phyloP scores from a whole-genome alignment of 73 alveolate genomes.

The Uronychia binucleata region DNA sequence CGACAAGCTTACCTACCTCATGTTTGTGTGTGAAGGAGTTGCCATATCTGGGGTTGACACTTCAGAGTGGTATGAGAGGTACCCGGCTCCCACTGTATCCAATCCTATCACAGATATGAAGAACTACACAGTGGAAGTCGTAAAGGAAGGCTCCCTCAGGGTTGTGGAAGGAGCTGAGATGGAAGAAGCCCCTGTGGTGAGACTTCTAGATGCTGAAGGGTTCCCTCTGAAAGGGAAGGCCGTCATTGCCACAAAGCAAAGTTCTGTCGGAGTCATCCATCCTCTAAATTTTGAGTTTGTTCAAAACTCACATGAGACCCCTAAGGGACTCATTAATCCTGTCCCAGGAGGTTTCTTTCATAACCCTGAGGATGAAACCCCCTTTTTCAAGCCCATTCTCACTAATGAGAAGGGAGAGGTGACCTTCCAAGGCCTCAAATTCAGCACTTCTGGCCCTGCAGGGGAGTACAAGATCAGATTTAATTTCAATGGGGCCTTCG shows the following conservation, averaged over 20 bases:
- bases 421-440: not conserved
- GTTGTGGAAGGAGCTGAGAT: not conserved
- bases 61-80: not conserved
- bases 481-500: not conserved
- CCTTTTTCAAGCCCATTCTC: not conserved
- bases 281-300: not conserved
- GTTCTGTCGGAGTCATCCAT: not conserved
- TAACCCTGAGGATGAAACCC: not conserved
- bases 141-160: not conserved
- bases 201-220: not conserved
- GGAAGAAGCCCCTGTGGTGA: not conserved
- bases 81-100: not conserved
- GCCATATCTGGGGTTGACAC: not conserved
- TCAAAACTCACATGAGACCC: not conserved
- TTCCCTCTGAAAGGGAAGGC: not conserved
- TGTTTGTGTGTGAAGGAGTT: not conserved
- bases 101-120: not conserved
- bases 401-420: slow-evolving; percentile 2
- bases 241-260: not conserved
- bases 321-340: not conserved
- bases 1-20: not conserved
- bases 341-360: not conserved
- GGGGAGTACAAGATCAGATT: slow-evolving; percentile 1
- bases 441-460: not conserved
- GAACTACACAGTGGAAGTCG: not conserved